A percentile compares a stretch with the other conserved stretches of the same genome.
phyloP scores from a whole-genome alignment of 1,284 basidiomycete genomes.

The Ustilago tritici region DNA sequence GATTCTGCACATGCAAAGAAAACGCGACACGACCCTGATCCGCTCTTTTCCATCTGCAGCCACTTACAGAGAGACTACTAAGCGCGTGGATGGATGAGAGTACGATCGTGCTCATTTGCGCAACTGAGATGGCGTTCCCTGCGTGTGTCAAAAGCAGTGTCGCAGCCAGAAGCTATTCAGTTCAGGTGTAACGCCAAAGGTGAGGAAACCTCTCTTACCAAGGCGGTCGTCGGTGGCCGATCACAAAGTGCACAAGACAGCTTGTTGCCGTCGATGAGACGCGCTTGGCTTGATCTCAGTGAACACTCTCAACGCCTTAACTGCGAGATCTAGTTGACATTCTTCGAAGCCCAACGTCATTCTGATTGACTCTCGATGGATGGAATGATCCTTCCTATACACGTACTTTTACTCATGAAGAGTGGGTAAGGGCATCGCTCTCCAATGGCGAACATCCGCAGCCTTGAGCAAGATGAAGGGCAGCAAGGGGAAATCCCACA shows the following conservation, averaged over 20 bases:
- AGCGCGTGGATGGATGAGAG: conserved; percentile 6
- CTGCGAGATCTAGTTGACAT: no score
- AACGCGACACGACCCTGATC: conserved; percentile 26
- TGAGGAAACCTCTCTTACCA: background rate
- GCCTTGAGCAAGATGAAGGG: background rate
- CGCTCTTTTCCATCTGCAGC: background rate
- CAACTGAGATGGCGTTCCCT: background rate
- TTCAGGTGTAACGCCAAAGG: background rate
- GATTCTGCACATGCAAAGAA: conserved; percentile 8
- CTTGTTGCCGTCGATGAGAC: background rate
- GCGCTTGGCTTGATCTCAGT: background rate
- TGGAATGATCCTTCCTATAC: no score
- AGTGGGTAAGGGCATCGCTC: background rate
- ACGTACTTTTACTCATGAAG: background rate
- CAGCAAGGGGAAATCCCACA: background rate
- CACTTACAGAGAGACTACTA: background rate
- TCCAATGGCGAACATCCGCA: background rate
- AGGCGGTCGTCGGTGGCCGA: background rate
- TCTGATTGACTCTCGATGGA: no score
- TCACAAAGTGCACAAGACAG: no score
- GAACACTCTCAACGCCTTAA: background rate
- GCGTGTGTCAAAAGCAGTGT: background rate
- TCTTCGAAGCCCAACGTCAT: no score
- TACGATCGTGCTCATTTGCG: background rate
- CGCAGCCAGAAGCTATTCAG: background rate